phyloP scores from a whole-genome alignment of 2,329 filamentous ascomycete species.

The Fusarium sp. region DNA sequence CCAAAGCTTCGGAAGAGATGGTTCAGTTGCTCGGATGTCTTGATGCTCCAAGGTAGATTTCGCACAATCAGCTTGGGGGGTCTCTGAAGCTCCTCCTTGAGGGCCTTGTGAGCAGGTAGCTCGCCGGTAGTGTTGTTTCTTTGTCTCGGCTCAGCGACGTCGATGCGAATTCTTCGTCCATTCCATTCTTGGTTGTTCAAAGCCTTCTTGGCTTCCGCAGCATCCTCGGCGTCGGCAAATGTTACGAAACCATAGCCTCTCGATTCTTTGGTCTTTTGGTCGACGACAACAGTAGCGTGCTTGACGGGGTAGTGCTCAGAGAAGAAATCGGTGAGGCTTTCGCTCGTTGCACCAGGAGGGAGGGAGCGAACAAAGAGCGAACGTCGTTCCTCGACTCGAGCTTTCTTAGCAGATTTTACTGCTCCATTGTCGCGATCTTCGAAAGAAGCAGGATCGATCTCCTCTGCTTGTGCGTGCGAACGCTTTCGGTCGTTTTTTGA shows the following conservation, averaged over 20 bases:
- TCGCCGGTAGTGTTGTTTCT: constrained; percentile 66
- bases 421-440: constrained; percentile 49
- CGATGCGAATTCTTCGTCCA: constrained; percentile 84
- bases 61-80: constrained; percentile 85
- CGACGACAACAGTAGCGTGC: constrained; percentile 91
- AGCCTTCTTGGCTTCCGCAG: constrained; percentile 80
- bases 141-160: constrained; percentile 87
- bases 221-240: constrained; percentile 93
- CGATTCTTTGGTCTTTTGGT: constrained; percentile 85
- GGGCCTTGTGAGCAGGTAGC: constrained; percentile 59
- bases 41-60: constrained; percentile 96
- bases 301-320: constrained; percentile 95
- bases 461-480: constrained; percentile 50
- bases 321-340: constrained; percentile 87
- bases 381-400: constrained; percentile 68
- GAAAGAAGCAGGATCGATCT: constrained; percentile 45
- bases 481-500: constrained; percentile 52
- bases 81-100: constrained; percentile 69
- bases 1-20: constrained; percentile 87
- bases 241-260: constrained; percentile 97
- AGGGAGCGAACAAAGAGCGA: constrained; percentile 94
- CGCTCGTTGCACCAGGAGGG: constrained; percentile 80
- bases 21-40: constrained; percentile 81
- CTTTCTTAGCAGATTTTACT: constrained; percentile 61
- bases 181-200: constrained; percentile 82